Base-by-base conservation (phyloP, 2,329 filamentous ascomycete species). In the Stachybotrys chlorohalonatus region DNA sequence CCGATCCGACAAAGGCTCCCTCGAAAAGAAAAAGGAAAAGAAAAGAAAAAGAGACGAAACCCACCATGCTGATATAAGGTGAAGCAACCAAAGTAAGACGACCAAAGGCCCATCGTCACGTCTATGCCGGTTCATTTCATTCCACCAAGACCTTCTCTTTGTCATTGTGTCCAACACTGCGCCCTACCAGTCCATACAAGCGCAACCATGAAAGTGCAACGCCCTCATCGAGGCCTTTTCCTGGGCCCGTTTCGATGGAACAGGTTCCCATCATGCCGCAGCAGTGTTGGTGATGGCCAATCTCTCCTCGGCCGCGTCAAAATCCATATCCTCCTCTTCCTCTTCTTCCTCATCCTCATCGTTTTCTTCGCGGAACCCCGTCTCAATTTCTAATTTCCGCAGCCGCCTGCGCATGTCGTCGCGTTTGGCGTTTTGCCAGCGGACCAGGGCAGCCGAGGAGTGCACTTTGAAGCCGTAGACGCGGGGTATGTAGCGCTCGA, bases 401-500 rank as follows among this genome's bases (percentile, higher is more conserved):
- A 99, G 76, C 47, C 92, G 80, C 53, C 84, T 80, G 63, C 90
- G 86, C 87, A 96, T 90, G 50, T 91, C 85, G 54, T 93, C 87
- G 57, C 91, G 81, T 68, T 89, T 83, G 49, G 78, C 79, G 66
- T 89, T 86, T 73, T 99, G 94, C 94, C 94, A 99, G 64, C 94
- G 83, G 61, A 91, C 85, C 62, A 99, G 77, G 3, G 93, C 86
- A 1, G 94, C 93, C 15, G 87, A 82, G 5, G 91, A 89, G 73
- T 99, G 94, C 6, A 99, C 91, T 66, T 90, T 90, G 79, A 99
- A 99, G 39, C 94, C 94, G 70, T 94, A 99, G 57, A 95, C 87
- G 56, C 89, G 84, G 30, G 94, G 94, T 55, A 93, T 83, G 73
- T 97, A 96, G 61, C 94, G 84, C 60, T 90, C 85, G 58, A 85